Base-by-base conservation (phyloP, 805 yeast genomes). In the Cyberlindnera maclurae region DNA sequence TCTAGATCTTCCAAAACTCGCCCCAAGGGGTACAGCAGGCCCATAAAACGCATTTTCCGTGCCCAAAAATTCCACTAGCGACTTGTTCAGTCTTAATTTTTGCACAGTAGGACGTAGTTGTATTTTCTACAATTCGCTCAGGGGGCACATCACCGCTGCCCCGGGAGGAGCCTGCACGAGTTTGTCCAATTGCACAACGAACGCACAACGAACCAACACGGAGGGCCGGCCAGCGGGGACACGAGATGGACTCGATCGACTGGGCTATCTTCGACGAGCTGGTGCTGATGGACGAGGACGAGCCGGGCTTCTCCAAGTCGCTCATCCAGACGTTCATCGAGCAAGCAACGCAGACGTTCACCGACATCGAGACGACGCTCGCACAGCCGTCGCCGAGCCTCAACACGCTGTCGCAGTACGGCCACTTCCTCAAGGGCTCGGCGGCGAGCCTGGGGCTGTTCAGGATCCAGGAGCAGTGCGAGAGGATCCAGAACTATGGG, bases 201-300 rank as follows among this genome's bases (percentile, higher is more conserved):
- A n/a, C n/a, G n/a, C n/a, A n/a, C n/a, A n/a, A n/a, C n/a, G n/a
- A n/a, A n/a, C 24, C 5, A 20, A 20, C 5, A 8, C 24, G 5
- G 24, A 20, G 24, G 24, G 24, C 24, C 24, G 8, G 24, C 24
- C 5, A 8, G 8, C 8, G 8, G 8, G 11, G 13, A n/a, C n/a
- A 10, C 18, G 31, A 20, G 2, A 51, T 47, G 52, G 94, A 85
- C 30, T 67, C 85, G 46, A 80, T 93, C 44, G 89, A 88, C 58
- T 87, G 96, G 96, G 66, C 74, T 31, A 90, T 88, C 22, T 82
- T 93, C 57, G 77, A 80, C 40, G 97, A 93, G 65, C 70, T 93
- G 41, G 73, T 89, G 36, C 79, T 85, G 38, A 89, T 93, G 97
- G 98, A 93, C 61, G 96, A 90, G 55, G 97, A 90, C 53, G 95